Percentiles rank a stretch among this genome's conserved stretches.
Evolutionary conservation across 371 early-diverging fungal species (phyloP).

Genomic region (Vairimorpha ceranae): DNA sequence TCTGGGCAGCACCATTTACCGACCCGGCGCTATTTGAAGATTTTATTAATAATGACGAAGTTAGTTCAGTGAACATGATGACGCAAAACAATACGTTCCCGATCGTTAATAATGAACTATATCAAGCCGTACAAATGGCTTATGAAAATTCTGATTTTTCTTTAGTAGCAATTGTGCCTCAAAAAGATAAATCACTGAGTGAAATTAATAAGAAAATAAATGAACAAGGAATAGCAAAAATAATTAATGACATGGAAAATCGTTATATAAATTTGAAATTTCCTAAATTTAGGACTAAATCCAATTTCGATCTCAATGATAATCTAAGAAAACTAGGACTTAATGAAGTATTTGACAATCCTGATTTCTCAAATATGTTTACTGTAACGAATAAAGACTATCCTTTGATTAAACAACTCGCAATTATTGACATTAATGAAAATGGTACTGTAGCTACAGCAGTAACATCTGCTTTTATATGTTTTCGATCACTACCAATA

Average conservation of each 20-base stretch:
- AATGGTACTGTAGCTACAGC: background rate
- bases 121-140: background rate
- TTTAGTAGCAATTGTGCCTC: background rate
- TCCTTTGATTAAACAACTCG: background rate
- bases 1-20: background rate
- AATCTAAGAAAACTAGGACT: background rate
- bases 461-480: too few species aligned
- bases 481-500: too few species aligned
- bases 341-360: background rate
- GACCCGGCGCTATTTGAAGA: background rate
- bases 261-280: background rate
- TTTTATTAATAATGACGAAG: background rate
- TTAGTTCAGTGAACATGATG: background rate
- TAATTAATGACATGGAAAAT: background rate
- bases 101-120: background rate
- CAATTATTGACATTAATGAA: background rate
- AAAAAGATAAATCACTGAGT: background rate
- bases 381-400: background rate
- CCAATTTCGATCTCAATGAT: background rate
- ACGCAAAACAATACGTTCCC: background rate
- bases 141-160: background rate
- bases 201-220: background rate
- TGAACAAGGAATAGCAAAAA: background rate
- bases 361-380: background rate
- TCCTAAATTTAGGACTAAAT: background rate